A percentile compares a stretch with the other conserved stretches of the same genome.
phyloP scores from a whole-genome alignment of 495 filamentous ascomycete species.

The Daldinia concentrica region DNA sequence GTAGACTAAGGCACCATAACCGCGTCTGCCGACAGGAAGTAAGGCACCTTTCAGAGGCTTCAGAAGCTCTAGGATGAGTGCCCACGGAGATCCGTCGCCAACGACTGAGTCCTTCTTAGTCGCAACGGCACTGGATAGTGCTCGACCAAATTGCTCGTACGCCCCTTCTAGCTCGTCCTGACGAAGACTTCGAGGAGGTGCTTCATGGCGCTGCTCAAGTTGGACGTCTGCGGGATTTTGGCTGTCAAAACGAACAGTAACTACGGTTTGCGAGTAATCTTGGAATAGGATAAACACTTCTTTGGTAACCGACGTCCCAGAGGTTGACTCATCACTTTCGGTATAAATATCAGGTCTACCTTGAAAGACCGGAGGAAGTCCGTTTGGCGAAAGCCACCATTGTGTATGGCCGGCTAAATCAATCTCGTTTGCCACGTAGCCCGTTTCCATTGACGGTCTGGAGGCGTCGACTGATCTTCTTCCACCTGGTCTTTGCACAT shows the following conservation, averaged over 20 bases:
- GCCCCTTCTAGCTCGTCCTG: constrained; percentile 93
- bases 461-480: constrained; percentile 77
- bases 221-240: constrained; percentile 74
- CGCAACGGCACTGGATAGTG: constrained; percentile 73
- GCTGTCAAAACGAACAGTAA: constrained; percentile 82
- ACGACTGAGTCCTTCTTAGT: constrained; percentile 79
- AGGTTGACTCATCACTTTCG: constrained; percentile 81
- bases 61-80: constrained; percentile 81
- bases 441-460: constrained; percentile 71
- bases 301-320: constrained; percentile 72
- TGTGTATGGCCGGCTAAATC: constrained; percentile 75
- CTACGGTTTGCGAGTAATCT: constrained; percentile 94
- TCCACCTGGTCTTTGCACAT: constrained; percentile 65
- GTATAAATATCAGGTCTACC: constrained; percentile 83
- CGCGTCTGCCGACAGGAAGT: constrained; percentile 80
- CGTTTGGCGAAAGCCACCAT: constrained; percentile 85
- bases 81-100: constrained; percentile 81
- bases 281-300: constrained; percentile 87
- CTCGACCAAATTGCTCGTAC: constrained; percentile 77
- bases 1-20: constrained; percentile 93
- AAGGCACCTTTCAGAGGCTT: constrained; percentile 76
- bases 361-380: constrained; percentile 81
- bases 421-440: constrained; percentile 86
- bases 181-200: constrained; percentile 81
- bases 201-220: constrained; percentile 87